Evolutionary conservation across 371 early-diverging fungal species (phyloP).

Genomic region (Mortierella sp.): DNA sequence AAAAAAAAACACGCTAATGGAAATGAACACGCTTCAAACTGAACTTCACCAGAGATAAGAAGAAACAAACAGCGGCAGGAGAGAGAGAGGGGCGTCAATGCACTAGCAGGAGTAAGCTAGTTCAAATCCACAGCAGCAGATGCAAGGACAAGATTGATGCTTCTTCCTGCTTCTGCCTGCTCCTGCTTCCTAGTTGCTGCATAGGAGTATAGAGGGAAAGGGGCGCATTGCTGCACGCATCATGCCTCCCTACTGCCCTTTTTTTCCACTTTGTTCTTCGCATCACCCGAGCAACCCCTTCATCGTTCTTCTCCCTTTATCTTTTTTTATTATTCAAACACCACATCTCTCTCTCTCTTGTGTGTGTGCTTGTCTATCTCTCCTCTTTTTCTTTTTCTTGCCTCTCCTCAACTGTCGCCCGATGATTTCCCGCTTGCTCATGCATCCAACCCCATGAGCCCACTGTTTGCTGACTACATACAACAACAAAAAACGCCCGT

Average conservation of each 20-base stretch:
- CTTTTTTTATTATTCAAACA: not conserved
- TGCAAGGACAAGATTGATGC: not conserved
- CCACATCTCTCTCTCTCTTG: not conserved
- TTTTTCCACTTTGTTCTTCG: not conserved
- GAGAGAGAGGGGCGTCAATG: not conserved
- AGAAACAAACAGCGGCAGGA: not conserved
- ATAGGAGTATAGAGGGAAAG: not conserved
- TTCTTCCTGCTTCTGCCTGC: not conserved
- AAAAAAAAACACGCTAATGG: not conserved
- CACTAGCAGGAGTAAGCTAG: not conserved
- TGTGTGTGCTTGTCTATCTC: not conserved
- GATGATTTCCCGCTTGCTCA: not conserved
- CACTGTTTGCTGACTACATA: constrained; percentile 14
- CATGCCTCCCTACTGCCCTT: not conserved
- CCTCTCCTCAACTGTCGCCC: constrained; percentile 1
- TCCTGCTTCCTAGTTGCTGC: not conserved
- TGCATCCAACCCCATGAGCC: not conserved
- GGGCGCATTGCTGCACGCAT: constrained; percentile 10
- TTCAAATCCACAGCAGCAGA: not conserved
- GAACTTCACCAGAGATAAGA: not conserved
- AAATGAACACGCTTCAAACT: not conserved
- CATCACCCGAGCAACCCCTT: constrained; percentile 7
- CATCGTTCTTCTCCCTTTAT: not conserved
- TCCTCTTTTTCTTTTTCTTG: not conserved
- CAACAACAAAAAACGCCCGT: not conserved